Evolutionary conservation across 2,329 filamentous ascomycete genomes (phyloP), one percentile per base, ranked within the genome.

Genomic region (Parafenestella ontariensis): DNA sequence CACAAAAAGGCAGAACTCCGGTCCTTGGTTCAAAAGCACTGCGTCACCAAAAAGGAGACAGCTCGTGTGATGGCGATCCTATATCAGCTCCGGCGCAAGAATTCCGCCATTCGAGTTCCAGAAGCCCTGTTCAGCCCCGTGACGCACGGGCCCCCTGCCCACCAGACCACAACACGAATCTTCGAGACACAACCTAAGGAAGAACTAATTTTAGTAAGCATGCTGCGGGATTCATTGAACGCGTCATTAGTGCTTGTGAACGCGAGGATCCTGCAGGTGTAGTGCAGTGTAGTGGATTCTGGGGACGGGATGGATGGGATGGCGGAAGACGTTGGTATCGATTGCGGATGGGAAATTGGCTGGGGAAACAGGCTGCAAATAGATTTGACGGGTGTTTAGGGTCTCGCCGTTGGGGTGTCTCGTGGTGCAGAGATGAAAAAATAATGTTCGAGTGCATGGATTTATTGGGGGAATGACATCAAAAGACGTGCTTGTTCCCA

Each of bases 311-410:
- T 11, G 40, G 20, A 6, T 18, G 17, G 18, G 40, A n/a, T n/a
- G n/a, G n/a, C n/a, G n/a, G n/a, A n/a, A n/a, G 24, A 33, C 42
- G 49, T 46, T 56, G 50, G 37, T 58, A 60, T 60, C 59, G 54
- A 58, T 62, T 58, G 36, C 42, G 40, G 40, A 31, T 33, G 44
- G 45, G 49, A 46, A 47, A 39, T 54, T 54, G 20, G 41, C 41
- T 54, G 46, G 46, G 42, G 52, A 54, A 49, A n/a, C n/a, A n/a
- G n/a, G n/a, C n/a, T n/a, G n/a, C n/a, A n/a, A n/a, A n/a, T n/a
- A n/a, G n/a, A n/a, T n/a, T n/a, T n/a, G n/a, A n/a, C n/a, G 42
- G 51, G 33, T 26, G 18, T 21, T 7, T n/a, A 13, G 28, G 3
- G 9, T 11, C 11, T 31, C 31, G 29, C 42, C 36, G 54, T 52